Percentiles rank a stretch among this genome's conserved stretches.
phyloP scores from a whole-genome alignment of 352 stramenopile species.

The Poterioochromonas sp. region DNA sequence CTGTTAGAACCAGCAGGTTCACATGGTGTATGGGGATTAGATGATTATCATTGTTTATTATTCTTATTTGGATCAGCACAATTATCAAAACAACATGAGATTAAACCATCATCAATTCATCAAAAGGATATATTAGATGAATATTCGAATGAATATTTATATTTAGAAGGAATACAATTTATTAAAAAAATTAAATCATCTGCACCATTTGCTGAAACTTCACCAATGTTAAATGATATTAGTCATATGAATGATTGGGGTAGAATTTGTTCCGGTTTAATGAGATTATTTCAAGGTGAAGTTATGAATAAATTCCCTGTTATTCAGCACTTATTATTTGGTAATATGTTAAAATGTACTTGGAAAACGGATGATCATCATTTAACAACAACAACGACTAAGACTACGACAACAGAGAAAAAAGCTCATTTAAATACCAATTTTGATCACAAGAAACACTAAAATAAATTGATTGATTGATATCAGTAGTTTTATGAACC shows the following conservation, averaged over 20 bases:
- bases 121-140: conserved; percentile 59
- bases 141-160: conserved; percentile 69
- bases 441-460: too few species aligned
- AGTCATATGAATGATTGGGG: conserved; percentile 72
- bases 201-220: conserved; percentile 80
- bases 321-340: conserved; percentile 96
- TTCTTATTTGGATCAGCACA: conserved; percentile 96
- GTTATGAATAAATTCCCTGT: conserved; percentile 95
- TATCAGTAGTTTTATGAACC: too few species aligned
- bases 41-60: conserved; percentile 96
- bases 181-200: conserved; percentile 76
- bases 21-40: conserved; percentile 95
- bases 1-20: conserved; percentile 95
- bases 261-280: conserved; percentile 73
- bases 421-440: too few species aligned
- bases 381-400: too few species aligned
- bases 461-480: too few species aligned
- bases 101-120: conserved; percentile 61
- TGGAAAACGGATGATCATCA: too few species aligned
- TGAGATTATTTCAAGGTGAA: conserved; percentile 83
- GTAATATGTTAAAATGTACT: conserved; percentile 42
- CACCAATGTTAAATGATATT: conserved; percentile 85
- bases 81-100: conserved; percentile 57
- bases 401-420: too few species aligned
- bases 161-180: conserved; percentile 80